Evolutionary conservation across 2,329 filamentous ascomycete species (phyloP), one percentile per base, ranked within the genome.

Genomic region (Dissoconium aciculare): DNA sequence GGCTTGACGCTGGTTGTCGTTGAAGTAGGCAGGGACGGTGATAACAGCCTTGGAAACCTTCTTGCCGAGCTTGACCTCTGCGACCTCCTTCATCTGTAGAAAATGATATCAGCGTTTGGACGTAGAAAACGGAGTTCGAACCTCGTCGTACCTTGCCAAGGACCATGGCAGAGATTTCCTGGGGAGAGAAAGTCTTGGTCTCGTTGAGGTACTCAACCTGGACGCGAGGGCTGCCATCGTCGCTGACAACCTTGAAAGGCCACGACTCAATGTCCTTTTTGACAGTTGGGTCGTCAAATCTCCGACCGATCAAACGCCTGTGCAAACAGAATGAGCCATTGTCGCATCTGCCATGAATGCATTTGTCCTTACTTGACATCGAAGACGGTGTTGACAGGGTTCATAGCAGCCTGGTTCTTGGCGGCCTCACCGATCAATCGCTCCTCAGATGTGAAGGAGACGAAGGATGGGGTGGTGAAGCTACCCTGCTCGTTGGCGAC

Each of bases 361-460:
- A 25, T 26, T 13, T 14, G 26, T 29, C 44, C 48, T 51, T 43
- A 50, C 50, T 95, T 98, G 74, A 93, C 81, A 66, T 98, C 89
- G 68, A 95, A 98, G 66, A 98, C 73, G 52, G 89, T 98, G 72
- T 95, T 95, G 59, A 64, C 64, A 43, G 89, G 89, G 81, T 98
- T 98, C 83, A 95, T 93, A 56, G 89, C 87, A 58, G 87, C 89
- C 76, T 94, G 85, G 73, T 98, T 98, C 81, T 95, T 98, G 58
- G 89, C 89, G 40, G 89, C 87, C 74, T 95, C 89, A 71, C 89
- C 89, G 57, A 95, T 95, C 67, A 98, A 69, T 64, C 89, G 85
- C 74, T 98, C 89, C 70, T 93, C 83, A 55, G 87, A 78, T 59
- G 84, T 94, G 76, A 98, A 98, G 53, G 83, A 92, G 59, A 98